Evolutionary conservation across 116 monocot genomes (phyloP).

Genomic region (Iris pallida): DNA sequence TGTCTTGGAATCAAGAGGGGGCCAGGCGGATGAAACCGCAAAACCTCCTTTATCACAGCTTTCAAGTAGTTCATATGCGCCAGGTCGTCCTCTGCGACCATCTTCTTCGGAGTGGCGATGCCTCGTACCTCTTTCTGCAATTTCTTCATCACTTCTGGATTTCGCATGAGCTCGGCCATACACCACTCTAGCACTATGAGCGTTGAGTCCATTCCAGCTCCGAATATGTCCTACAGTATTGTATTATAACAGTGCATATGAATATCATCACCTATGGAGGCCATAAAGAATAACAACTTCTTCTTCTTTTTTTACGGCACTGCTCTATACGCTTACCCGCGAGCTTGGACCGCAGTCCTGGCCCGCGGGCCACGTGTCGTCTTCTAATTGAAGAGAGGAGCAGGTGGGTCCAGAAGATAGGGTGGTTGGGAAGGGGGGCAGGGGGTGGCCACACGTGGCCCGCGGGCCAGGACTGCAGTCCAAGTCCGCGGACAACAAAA

Average conservation of each 20-base stretch:
- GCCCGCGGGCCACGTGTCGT: no score
- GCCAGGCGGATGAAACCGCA: background rate
- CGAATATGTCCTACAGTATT: constrained; percentile 13
- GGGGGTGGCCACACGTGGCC: no score
- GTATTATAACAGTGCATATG: no score
- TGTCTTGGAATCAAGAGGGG: background rate
- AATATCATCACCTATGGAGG: constrained; percentile 1
- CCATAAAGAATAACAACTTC: no score
- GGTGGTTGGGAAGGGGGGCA: no score
- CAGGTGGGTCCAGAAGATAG: no score
- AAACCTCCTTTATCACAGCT: constrained; percentile 3
- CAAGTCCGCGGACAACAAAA: no score
- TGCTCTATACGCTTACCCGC: no score
- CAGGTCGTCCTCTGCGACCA: background rate
- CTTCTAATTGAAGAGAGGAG: no score
- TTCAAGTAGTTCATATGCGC: constrained; percentile 5
- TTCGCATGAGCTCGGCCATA: constrained; percentile 12
- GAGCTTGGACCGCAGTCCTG: no score
- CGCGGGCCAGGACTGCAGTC: no score
- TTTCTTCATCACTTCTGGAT: constrained; percentile 6
- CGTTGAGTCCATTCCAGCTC: constrained; percentile 14
- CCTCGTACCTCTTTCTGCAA: constrained; percentile 4
- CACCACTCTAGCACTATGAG: constrained; percentile 8
- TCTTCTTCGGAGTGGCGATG: background rate
- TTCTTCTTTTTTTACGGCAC: no score